Percentiles rank a stretch among this genome's conserved stretches.
Evolutionary conservation across 23 red algal species (phyloP).

Genomic region (Gracilaria gracilis): DNA sequence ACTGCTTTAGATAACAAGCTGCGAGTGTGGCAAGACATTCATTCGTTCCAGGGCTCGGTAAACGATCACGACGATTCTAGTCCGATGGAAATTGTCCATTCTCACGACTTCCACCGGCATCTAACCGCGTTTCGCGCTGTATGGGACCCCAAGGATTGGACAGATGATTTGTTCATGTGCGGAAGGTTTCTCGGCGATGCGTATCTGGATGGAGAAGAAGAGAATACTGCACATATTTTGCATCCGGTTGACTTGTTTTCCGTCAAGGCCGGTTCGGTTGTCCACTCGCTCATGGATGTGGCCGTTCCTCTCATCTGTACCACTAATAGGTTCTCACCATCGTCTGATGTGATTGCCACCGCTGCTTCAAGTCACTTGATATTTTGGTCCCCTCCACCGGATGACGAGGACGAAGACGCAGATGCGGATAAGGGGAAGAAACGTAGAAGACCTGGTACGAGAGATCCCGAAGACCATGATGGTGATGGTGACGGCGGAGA

Average conservation of each 20-base stretch:
- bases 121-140: slow-evolving; percentile 76
- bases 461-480: slow-evolving; percentile 25
- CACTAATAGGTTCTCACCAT: slow-evolving; percentile 67
- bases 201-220: slow-evolving; percentile 34
- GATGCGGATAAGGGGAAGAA: neutral
- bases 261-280: slow-evolving; percentile 39
- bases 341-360: slow-evolving; percentile 71
- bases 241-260: slow-evolving; percentile 88
- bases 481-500: slow-evolving; percentile 8
- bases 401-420: slow-evolving; percentile 1
- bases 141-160: slow-evolving; percentile 85
- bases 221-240: slow-evolving; percentile 37
- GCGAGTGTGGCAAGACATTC: slow-evolving; percentile 56
- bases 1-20: slow-evolving; percentile 79
- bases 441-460: neutral
- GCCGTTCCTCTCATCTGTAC: slow-evolving; percentile 55
- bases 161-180: slow-evolving; percentile 78
- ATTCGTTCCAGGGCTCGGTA: slow-evolving; percentile 44
- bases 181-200: slow-evolving; percentile 82
- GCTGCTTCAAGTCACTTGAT: slow-evolving; percentile 60
- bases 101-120: slow-evolving; percentile 85
- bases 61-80: slow-evolving; percentile 25
- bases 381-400: slow-evolving; percentile 58
- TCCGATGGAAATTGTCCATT: slow-evolving; percentile 75
- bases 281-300: slow-evolving; percentile 69